A percentile compares a stretch with the other conserved stretches of the same genome.
Evolutionary conservation across 2,329 filamentous ascomycete species (phyloP).

Genomic region (Aspergillus cejpii): DNA sequence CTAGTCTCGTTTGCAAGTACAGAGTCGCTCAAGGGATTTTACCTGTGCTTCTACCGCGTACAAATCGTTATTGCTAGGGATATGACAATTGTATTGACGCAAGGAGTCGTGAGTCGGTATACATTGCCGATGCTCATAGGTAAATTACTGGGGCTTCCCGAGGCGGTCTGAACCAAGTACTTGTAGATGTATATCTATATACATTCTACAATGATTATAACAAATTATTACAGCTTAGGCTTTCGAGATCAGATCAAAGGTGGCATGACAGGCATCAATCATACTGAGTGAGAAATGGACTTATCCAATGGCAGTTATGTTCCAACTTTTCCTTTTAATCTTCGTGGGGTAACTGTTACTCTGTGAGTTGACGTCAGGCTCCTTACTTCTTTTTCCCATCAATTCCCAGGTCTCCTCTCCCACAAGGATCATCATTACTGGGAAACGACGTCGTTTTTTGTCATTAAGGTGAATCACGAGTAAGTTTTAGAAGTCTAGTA

Average conservation of each 20-base stretch:
- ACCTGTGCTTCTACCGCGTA: not conserved
- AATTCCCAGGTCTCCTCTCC: not conserved
- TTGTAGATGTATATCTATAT: too few relatives aligned
- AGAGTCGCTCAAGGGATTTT: not conserved
- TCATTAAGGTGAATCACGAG: too few relatives aligned
- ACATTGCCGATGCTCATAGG: constrained; percentile 11
- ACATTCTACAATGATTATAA: too few relatives aligned
- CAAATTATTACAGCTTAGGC: too few relatives aligned
- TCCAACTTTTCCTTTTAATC: too few relatives aligned
- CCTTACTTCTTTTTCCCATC: not conserved
- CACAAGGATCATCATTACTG: too few relatives aligned
- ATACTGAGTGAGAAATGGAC: too few relatives aligned
- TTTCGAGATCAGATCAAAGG: too few relatives aligned
- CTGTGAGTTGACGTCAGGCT: constrained; percentile 6
- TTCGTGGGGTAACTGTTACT: constrained; percentile 1
- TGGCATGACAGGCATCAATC: too few relatives aligned
- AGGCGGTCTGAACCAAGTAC: constrained; percentile 16
- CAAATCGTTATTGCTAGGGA: constrained; percentile 12
- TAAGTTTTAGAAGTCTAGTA: too few relatives aligned
- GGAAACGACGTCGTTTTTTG: too few relatives aligned
- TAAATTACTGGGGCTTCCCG: constrained; percentile 12
- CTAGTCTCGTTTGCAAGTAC: not conserved
- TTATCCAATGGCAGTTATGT: too few relatives aligned
- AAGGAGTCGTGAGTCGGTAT: constrained; percentile 24
- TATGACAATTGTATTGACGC: constrained; percentile 22